Conservation (phyloP, 2,329 filamentous ascomycete species). For the Penicillium sp. region DNA sequence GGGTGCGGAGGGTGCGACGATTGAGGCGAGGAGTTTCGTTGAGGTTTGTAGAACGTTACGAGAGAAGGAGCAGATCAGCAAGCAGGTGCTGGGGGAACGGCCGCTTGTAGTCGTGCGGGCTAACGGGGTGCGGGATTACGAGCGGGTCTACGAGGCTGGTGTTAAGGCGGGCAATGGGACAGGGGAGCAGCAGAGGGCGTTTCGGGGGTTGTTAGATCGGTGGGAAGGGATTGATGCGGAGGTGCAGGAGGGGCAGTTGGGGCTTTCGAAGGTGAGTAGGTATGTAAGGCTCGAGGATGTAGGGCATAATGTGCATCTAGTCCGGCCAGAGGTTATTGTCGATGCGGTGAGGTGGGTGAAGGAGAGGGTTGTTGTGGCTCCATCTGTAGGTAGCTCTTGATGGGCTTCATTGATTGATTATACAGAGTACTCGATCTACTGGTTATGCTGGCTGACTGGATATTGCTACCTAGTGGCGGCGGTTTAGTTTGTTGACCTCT, state of each 20-base stretch:
- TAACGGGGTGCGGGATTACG: slow-evolving; percentile 38
- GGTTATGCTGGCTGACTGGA: background rate
- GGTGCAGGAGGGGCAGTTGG: slow-evolving; percentile 39
- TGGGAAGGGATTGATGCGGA: slow-evolving; percentile 35
- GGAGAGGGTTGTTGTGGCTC: slow-evolving; percentile 11
- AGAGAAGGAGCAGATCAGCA: slow-evolving; percentile 38
- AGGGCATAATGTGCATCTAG: slow-evolving; percentile 46
- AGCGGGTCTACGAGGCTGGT: slow-evolving; percentile 38
- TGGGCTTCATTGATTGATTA: background rate
- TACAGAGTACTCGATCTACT: background rate
- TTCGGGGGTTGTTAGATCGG: slow-evolving; percentile 35
- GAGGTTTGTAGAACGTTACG: slow-evolving; percentile 34
- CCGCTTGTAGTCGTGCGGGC: slow-evolving; percentile 45
- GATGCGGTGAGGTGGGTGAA: slow-evolving; percentile 43
- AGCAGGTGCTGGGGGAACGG: slow-evolving; percentile 29
- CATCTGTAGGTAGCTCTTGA: no score
- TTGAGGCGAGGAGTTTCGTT: slow-evolving; percentile 24
- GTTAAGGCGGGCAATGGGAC: slow-evolving; percentile 41
- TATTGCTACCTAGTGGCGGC: background rate
- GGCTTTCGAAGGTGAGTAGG: slow-evolving; percentile 35
- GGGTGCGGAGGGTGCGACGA: slow-evolving; percentile 22
- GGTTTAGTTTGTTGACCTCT: slow-evolving; percentile 17
- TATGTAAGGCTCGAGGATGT: slow-evolving; percentile 40
- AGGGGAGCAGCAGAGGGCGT: slow-evolving; percentile 33
- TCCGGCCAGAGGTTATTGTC: slow-evolving; percentile 43